Base-by-base conservation (phyloP, 805 yeast genomes). In the Ogataea philodendri region DNA sequence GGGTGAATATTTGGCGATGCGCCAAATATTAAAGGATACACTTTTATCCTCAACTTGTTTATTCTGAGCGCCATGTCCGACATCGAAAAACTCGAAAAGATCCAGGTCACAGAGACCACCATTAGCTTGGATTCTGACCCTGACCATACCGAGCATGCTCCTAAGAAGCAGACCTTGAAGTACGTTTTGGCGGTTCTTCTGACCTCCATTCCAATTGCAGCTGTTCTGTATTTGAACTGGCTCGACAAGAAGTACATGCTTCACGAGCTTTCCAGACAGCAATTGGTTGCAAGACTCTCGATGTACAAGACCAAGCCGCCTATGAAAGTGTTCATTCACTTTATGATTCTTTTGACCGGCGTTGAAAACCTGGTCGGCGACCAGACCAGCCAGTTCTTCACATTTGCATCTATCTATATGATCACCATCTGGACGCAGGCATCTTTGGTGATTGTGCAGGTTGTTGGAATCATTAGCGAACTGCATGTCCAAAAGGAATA, bases 381-480 rank as follows among this genome's bases (percentile, higher is more conserved):
- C 5, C 30, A 29, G 16, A 20, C 29, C 14, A 30, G 33, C 5
- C 31, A 39, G 3, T 41, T 35, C 29, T 17, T 31, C 15, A 28
- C 40, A 11, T 35, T 20, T 20, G 43, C 45, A 5, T 13, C 35
- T 2, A n/a, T 39, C 11, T 44, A 44, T 27, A 22, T 41, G 22
- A 13, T 41, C 6, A 30, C 37, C 9, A 36, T 41, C 19, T 44
- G 47, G 46, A 27, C 40, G 6, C 47, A 43, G 27, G 35, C 40
- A 9, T 43, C 46, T 7, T 13, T 46, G 39, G 34, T 46, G 14
- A 39, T 39, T 19, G 41, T 43, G 17, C 48, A 41, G 26, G 22
- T 40, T 9, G 36, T 40, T 15, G 27, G 37, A 3, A 30, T 30
- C 6, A 41, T 40, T 8, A 24, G 26, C 21, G 39, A 37, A 16